Conservation (phyloP, 768 basidiomycete genomes). For the Boletales sp. region DNA sequence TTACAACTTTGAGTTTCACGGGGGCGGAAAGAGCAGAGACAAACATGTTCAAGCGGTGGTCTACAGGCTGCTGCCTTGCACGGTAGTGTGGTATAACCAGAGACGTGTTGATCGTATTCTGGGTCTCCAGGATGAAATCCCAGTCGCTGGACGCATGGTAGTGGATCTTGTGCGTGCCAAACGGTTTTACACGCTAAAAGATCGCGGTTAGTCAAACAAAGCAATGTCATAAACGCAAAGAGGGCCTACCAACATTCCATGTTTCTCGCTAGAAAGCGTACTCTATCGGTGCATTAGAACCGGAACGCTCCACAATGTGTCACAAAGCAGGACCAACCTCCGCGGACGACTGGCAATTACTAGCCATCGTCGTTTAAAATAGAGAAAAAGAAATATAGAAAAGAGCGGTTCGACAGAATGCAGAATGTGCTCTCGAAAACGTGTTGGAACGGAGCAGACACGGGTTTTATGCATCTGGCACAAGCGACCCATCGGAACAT, state of each 20-base stretch:
- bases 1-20: constrained; percentile 70
- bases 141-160: constrained; percentile 58
- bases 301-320: not conserved
- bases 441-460: constrained; percentile 1
- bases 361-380: constrained; percentile 19
- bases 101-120: constrained; percentile 56
- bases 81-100: constrained; percentile 77
- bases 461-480: constrained; percentile 12
- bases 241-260: constrained; percentile 11
- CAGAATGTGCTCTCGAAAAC: constrained; percentile 3
- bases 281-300: constrained; percentile 22
- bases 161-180: constrained; percentile 61
- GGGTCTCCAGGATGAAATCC: constrained; percentile 62
- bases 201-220: constrained; percentile 1
- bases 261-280: constrained; percentile 17
- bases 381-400: not conserved
- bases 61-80: constrained; percentile 66
- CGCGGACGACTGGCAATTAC: constrained; percentile 20
- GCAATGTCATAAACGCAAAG: not conserved
- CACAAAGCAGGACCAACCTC: constrained; percentile 22
- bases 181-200: constrained; percentile 28
- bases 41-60: constrained; percentile 71
- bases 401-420: not conserved
- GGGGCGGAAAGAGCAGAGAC: constrained; percentile 48
- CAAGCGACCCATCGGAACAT: constrained; percentile 9